These are phyloP conservation scores for Pestalotiopsis sp. DNA, from an alignment of 2,329 filamentous ascomycete genomes.

Conservation along the genomic window DNA sequence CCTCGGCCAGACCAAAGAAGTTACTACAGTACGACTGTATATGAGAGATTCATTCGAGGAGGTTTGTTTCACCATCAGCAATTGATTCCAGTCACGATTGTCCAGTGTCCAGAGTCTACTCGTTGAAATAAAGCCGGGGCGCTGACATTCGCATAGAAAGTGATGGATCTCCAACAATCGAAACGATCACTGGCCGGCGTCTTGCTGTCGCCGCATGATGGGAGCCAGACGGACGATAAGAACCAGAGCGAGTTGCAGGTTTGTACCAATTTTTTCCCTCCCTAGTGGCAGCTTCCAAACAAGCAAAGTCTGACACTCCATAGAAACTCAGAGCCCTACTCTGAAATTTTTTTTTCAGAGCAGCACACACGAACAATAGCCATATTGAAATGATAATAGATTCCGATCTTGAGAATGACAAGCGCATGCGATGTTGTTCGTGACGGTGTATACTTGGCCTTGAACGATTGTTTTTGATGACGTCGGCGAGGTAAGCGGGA, in stretches of 20 bases:
- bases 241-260: conserved; percentile 9
- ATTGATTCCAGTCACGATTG: background rate
- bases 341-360: background rate
- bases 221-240: conserved; percentile 8
- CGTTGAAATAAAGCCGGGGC: background rate
- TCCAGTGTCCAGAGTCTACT: background rate
- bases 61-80: conserved; percentile 18
- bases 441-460: too few species aligned
- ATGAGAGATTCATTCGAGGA: conserved; percentile 42
- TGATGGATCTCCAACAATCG: conserved; percentile 22
- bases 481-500: too few species aligned
- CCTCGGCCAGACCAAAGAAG: conserved; percentile 36
- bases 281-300: background rate
- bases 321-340: background rate
- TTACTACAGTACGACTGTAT: conserved; percentile 40
- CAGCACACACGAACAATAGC: background rate
- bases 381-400: too few species aligned
- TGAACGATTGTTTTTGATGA: too few species aligned
- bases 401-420: too few species aligned
- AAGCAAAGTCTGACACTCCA: background rate
- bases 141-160: conserved; percentile 15
- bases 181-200: conserved; percentile 18
- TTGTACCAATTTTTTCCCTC: background rate
- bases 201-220: conserved; percentile 14
- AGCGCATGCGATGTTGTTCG: too few species aligned